A percentile compares a stretch with the other conserved stretches of the same genome.
These are phyloP conservation scores for Grosmannia serpens DNA, from an alignment of 2,329 filamentous ascomycete species.

Conservation along the genomic window DNA sequence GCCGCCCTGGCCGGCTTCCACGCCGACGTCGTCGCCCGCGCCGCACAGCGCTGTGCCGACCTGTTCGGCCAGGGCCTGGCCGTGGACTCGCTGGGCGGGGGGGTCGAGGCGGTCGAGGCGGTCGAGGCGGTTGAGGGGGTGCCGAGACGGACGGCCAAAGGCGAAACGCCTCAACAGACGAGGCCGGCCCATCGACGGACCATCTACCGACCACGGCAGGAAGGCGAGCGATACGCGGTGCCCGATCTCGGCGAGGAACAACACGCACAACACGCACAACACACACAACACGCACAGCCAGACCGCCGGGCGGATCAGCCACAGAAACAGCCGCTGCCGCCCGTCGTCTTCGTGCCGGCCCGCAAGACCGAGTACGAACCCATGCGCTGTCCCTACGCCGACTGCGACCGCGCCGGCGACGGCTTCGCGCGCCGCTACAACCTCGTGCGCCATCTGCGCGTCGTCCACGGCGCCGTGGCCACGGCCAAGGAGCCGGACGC, in stretches of 20 bases:
- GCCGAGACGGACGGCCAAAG: neutral
- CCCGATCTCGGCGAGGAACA: neutral
- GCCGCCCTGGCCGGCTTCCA: conserved; percentile 67
- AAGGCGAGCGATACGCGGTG: neutral
- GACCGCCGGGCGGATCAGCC: too few relatives aligned
- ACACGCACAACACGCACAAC: neutral
- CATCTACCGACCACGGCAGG: neutral
- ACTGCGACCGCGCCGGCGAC: conserved; percentile 14
- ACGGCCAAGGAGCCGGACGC: neutral
- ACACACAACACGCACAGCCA: neutral
- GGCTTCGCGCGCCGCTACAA: conserved; percentile 25
- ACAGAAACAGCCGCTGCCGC: neutral
- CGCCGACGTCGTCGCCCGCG: conserved; percentile 49
- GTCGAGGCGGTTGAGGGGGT: neutral
- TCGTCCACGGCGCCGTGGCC: conserved; percentile 12
- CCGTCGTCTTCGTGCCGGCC: neutral
- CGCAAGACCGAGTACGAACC: neutral
- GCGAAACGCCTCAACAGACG: too few relatives aligned
- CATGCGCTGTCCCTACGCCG: neutral
- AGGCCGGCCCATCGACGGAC: neutral
- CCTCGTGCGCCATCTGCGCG: conserved; percentile 30
- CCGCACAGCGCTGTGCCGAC: conserved; percentile 61
- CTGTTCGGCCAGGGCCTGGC: conserved; percentile 65
- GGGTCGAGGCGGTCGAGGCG: neutral
- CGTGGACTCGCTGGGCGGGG: conserved; percentile 38